Percentiles rank a stretch among this genome's conserved stretches.
phyloP scores from a whole-genome alignment of 306 rosid genomes.

The Citrullus amarus region DNA sequence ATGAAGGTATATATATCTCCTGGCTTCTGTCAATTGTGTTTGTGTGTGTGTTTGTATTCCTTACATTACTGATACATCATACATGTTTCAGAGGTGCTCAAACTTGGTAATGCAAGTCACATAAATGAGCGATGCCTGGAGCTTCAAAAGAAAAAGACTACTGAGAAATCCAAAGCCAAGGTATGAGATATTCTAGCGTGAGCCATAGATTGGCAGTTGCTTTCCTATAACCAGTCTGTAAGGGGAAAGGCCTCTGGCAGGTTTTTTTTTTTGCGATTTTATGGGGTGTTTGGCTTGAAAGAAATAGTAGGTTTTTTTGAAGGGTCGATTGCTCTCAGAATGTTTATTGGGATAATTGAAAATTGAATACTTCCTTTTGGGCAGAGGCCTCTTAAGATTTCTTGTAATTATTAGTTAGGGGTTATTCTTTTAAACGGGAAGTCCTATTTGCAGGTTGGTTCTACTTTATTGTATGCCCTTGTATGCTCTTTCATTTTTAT shows the following conservation, averaged over 20 bases:
- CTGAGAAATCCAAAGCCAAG: constrained; percentile 51
- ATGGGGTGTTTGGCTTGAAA: too few relatives aligned
- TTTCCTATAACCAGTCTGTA: neutral
- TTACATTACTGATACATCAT: constrained; percentile 17
- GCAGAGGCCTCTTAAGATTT: neutral
- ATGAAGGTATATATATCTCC: constrained; percentile 42
- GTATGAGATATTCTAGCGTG: constrained; percentile 16
- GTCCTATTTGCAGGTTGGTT: neutral
- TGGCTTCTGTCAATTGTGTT: neutral
- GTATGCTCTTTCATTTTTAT: too few relatives aligned
- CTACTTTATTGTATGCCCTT: neutral
- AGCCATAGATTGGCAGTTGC: neutral
- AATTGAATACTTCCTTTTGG: too few relatives aligned
- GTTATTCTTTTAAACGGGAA: neutral
- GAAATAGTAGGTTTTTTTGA: too few relatives aligned
- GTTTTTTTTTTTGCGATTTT: too few relatives aligned
- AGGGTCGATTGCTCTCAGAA: neutral
- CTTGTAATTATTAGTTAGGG: neutral
- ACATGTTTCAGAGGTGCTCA: constrained; percentile 44
- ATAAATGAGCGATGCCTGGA: constrained; percentile 84
- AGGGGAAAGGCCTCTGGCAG: too few relatives aligned
- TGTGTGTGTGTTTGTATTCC: neutral
- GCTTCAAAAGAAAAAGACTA: constrained; percentile 69
- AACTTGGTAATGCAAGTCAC: constrained; percentile 51
- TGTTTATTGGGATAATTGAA: neutral